Conservation (phyloP, 352 stramenopile genomes). For the Globisporangium mamillatum region DNA sequence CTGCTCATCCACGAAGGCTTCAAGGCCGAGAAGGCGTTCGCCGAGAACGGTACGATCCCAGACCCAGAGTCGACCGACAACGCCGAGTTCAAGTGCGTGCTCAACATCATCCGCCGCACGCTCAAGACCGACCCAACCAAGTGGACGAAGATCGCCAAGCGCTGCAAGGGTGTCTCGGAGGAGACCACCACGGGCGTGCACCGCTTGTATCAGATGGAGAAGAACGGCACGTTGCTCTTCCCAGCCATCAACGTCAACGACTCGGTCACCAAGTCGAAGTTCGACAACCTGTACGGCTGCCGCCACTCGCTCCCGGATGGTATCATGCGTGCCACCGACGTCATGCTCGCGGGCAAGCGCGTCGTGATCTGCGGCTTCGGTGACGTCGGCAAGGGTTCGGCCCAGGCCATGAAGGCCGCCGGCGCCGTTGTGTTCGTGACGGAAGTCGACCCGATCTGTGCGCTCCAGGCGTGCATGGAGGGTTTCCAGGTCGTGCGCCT, state of each 20-base stretch:
- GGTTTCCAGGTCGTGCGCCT: conserved; percentile 96
- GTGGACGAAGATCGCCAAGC: conserved; percentile 95
- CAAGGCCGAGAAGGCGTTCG: conserved; percentile 96
- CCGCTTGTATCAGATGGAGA: conserved; percentile 98
- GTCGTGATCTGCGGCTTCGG: conserved; percentile 97
- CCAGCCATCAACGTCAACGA: conserved; percentile 99
- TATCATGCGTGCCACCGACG: conserved; percentile 98
- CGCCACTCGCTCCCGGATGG: conserved; percentile 98
- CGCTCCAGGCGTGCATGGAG: conserved; percentile 98
- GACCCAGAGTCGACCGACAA: conserved; percentile 95
- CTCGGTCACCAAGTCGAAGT: conserved; percentile 99
- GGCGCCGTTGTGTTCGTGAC: conserved; percentile 97
- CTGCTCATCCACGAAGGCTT: conserved; percentile 98
- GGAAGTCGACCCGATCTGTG: conserved; percentile 98
- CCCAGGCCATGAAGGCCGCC: conserved; percentile 96
- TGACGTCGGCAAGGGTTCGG: conserved; percentile 98
- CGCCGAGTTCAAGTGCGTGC: conserved; percentile 98
- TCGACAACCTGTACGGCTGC: conserved; percentile 99
- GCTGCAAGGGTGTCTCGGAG: conserved; percentile 97
- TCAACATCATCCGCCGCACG: conserved; percentile 95
- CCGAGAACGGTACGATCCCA: conserved; percentile 92
- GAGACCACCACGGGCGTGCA: conserved; percentile 99
- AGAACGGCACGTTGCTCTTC: conserved; percentile 94
- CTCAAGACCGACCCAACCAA: conserved; percentile 94
- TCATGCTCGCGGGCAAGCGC: conserved; percentile 99